These are phyloP conservation scores for Nakazawaea siamensis DNA, from an alignment of 805 yeast species.

Conservation along the genomic window DNA sequence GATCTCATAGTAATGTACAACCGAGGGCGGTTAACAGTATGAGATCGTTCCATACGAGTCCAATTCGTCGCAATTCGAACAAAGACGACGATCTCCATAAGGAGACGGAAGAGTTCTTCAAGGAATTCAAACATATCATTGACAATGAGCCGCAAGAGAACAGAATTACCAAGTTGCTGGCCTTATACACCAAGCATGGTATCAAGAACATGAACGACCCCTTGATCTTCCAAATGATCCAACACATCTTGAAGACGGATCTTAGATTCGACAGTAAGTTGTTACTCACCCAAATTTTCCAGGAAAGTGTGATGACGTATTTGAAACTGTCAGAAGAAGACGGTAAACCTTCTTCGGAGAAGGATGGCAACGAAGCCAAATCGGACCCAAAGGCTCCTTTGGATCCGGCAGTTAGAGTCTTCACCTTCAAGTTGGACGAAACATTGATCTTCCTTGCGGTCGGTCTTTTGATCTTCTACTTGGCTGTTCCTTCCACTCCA, in stretches of 20 bases:
- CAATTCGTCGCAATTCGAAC: not conserved
- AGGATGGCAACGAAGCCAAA: not conserved
- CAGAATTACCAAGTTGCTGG: conserved; percentile 7
- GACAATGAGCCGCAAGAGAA: conserved; percentile 5
- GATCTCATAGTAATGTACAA: too few relatives aligned
- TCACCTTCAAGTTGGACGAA: conserved; percentile 7
- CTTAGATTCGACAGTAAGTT: conserved; percentile 6
- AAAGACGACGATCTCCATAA: not conserved
- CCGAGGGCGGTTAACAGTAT: too few relatives aligned
- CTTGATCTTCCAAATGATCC: conserved; percentile 7
- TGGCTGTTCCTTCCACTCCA: not conserved
- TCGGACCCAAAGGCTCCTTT: not conserved
- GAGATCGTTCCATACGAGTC: not conserved
- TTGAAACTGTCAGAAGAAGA: conserved; percentile 15
- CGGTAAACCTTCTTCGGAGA: conserved; percentile 12
- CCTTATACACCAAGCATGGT: conserved; percentile 6
- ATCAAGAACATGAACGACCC: conserved; percentile 9
- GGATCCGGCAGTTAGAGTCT: not conserved
- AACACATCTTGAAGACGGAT: conserved; percentile 7
- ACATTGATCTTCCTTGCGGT: not conserved
- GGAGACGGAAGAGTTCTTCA: conserved; percentile 5
- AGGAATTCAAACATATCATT: conserved; percentile 7
- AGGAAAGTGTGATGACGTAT: conserved; percentile 23
- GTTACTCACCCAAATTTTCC: conserved; percentile 9
- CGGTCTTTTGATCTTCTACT: conserved; percentile 8